Evolutionary conservation across 108 stramenopile species (phyloP), one percentile per base, ranked within the genome.

Genomic region (Nannochloropsis oceanica): DNA sequence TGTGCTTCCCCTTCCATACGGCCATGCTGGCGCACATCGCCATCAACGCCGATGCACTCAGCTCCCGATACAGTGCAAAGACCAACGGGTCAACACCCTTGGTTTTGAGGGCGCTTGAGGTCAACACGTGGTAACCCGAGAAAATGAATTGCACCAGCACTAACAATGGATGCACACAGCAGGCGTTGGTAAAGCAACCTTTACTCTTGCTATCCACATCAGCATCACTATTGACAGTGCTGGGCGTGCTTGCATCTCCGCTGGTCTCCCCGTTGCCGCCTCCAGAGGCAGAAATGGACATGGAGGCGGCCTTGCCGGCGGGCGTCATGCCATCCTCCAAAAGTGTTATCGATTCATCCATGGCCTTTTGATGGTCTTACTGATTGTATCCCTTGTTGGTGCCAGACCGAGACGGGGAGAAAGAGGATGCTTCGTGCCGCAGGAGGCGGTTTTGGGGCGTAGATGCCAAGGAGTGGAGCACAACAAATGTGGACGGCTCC

Each of bases 41-140:
- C 86, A 86, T 86, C 44, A 86, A 25, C 20, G 82, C 13, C 24
- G 80, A 86, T 0, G 80, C 86, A 26, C 80, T 81, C 26, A 86
- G 26, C 43, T 86, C 86, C 13, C 86, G 86, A 26, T 86, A 86
- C 24, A 86, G 26, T 14, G 59, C 86, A 82, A 86, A 86, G 11
- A 83, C 81, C 25, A 86, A 14, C 27, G 86, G 83, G 34, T 86
- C 27, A 12, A 26, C 86, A 12, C 86, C 86, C 14, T 85, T 43
- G n/a, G 46, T 50, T 18, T 86, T 82, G 13, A 83, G 25, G 18
- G 82, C 81, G 81, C 25, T 81, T 12, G 82, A 44, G 14, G 80
- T 81, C n/a, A 86, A 20, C 13, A 86, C 20, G 81, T 86, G 86
- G 27, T 81, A 86, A 20, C 86, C 86, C 20, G 81, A 86, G 26